A percentile compares a stretch with the other conserved stretches of the same genome.
phyloP scores from a whole-genome alignment of 768 basidiomycete genomes.

The Gymnopilus junonius region DNA sequence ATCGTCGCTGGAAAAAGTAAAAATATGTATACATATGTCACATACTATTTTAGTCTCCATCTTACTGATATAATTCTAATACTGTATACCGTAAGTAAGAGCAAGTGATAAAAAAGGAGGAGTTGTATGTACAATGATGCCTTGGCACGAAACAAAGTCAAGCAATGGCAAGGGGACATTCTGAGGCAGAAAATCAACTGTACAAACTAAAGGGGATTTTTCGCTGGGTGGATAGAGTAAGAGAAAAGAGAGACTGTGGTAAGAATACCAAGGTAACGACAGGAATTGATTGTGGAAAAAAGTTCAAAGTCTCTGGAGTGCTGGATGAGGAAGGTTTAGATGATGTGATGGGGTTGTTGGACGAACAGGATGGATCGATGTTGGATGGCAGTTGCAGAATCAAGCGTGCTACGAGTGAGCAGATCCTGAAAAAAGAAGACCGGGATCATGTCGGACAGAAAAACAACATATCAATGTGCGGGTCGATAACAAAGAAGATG shows the following conservation, averaged over 20 bases:
- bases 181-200: slow-evolving; percentile 1
- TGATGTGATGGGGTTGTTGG: not conserved
- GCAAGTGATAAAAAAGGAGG: slow-evolving; percentile 5
- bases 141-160: not conserved
- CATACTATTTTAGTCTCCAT: slow-evolving; percentile 23
- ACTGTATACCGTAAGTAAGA: slow-evolving; percentile 16
- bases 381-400: not conserved
- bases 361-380: not conserved
- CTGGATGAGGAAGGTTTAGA: not conserved
- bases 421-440: slow-evolving; percentile 11
- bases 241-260: slow-evolving; percentile 25
- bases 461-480: slow-evolving; percentile 10
- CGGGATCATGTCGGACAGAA: slow-evolving; percentile 1
- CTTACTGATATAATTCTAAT: slow-evolving; percentile 17
- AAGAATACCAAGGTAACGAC: slow-evolving; percentile 20
- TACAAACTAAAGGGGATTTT: not conserved
- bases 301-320: not conserved
- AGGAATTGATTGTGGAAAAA: slow-evolving; percentile 2
- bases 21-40: slow-evolving; percentile 10
- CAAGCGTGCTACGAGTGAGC: slow-evolving; percentile 3
- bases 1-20: not conserved
- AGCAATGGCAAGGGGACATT: slow-evolving; percentile 4
- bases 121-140: not conserved
- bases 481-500: not conserved
- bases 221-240: not conserved